Evolutionary conservation across 2,329 filamentous ascomycete genomes (phyloP).

Genomic region (Pseudogymnoascus sp.): DNA sequence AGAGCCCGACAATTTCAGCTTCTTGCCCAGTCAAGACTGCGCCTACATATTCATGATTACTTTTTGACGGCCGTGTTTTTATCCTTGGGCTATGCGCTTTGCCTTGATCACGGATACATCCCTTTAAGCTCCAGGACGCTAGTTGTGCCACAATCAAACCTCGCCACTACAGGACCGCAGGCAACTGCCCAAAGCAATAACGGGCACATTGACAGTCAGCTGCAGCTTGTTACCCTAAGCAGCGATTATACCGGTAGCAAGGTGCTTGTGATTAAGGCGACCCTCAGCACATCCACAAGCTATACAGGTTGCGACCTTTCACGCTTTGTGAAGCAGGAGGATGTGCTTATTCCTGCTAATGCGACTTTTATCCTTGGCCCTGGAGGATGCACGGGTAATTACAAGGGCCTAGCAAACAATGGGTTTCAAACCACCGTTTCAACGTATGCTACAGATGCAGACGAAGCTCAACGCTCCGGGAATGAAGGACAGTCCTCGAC

Average conservation of each 20-base stretch:
- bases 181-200: neutral
- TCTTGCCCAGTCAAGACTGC: neutral
- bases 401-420: neutral
- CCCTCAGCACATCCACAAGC: neutral
- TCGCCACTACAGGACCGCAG: neutral
- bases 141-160: constrained; percentile 17
- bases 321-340: neutral
- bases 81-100: constrained; percentile 27
- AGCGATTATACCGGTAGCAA: constrained; percentile 2
- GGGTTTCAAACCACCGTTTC: neutral
- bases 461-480: neutral
- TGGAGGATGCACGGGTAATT: constrained; percentile 11
- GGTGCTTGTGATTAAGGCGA: constrained; percentile 11
- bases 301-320: neutral
- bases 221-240: constrained; percentile 5
- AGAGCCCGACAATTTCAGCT: constrained; percentile 9
- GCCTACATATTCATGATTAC: constrained; percentile 23
- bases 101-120: constrained; percentile 26
- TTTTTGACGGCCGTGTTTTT: constrained; percentile 30
- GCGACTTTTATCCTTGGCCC: constrained; percentile 27
- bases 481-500: neutral
- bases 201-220: neutral
- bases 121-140: constrained; percentile 30
- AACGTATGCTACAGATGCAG: neutral
- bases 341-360: neutral